These are phyloP conservation scores for Furculomyces boomerangus DNA, from an alignment of 371 early-diverging fungal species.

Conservation along the genomic window DNA sequence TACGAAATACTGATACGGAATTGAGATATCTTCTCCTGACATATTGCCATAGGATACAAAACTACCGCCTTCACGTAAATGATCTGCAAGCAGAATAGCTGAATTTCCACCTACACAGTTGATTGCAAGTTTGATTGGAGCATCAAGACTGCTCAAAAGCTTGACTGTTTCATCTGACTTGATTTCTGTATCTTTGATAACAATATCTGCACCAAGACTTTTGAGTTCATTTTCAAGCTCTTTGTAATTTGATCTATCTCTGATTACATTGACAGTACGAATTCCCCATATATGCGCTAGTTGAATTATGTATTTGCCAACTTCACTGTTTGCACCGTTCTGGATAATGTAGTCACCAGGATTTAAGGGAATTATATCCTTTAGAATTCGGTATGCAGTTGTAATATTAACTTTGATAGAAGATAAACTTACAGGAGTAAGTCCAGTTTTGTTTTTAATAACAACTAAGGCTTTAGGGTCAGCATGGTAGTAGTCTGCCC, in stretches of 20 bases:
- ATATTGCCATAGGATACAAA: conserved; percentile 75
- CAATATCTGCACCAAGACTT: conserved; percentile 57
- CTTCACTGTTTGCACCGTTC: conserved; percentile 82
- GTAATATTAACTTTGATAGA: conserved; percentile 80
- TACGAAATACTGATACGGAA: conserved; percentile 75
- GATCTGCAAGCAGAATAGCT: conserved; percentile 56
- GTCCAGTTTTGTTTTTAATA: conserved; percentile 5
- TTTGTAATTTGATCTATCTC: conserved; percentile 53
- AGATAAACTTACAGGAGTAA: conserved; percentile 45
- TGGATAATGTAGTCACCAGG: conserved; percentile 79
- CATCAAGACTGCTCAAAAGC: conserved; percentile 14
- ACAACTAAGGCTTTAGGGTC: neutral
- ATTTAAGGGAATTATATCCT: conserved; percentile 56
- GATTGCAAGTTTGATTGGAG: conserved; percentile 44
- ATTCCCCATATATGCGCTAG: conserved; percentile 60
- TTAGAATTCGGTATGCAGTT: conserved; percentile 80
- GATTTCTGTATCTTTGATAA: conserved; percentile 41
- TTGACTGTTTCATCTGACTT: conserved; percentile 22
- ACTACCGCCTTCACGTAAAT: conserved; percentile 13
- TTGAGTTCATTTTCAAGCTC: conserved; percentile 31
- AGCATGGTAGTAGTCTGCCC: neutral
- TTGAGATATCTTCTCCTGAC: conserved; percentile 37
- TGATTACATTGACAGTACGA: conserved; percentile 74
- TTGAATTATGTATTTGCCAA: conserved; percentile 89
- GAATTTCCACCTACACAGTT: conserved; percentile 85